phyloP scores from a whole-genome alignment of 768 basidiomycete genomes.

The Pulveroboletus ravenelii region DNA sequence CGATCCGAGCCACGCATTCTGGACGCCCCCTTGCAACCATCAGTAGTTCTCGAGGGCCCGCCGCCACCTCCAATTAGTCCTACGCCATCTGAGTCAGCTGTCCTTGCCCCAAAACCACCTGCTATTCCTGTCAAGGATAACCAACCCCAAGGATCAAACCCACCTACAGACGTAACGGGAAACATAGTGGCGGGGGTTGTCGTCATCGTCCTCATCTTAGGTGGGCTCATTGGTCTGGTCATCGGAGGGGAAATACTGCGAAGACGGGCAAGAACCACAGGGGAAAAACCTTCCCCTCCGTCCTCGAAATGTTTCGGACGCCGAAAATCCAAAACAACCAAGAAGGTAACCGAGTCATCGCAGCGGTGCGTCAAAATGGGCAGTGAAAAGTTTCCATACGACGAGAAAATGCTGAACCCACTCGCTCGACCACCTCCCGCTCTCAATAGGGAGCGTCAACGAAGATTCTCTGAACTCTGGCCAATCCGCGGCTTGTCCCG shows the following conservation, averaged over 20 bases:
- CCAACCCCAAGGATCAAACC: slow-evolving; percentile 4
- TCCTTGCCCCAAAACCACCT: slow-evolving; percentile 7
- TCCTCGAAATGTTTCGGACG: neutral
- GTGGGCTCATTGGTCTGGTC: slow-evolving; percentile 24
- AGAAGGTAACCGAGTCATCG: neutral
- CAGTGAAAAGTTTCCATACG: slow-evolving; percentile 6
- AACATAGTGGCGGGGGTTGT: slow-evolving; percentile 20
- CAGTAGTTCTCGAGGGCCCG: slow-evolving; percentile 4
- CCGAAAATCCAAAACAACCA: slow-evolving; percentile 4
- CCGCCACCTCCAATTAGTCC: slow-evolving; percentile 1
- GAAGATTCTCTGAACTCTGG: slow-evolving; percentile 18
- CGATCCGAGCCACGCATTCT: slow-evolving; percentile 5
- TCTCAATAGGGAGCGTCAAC: slow-evolving; percentile 11
- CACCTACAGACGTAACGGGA: slow-evolving; percentile 11
- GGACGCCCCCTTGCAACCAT: slow-evolving; percentile 3
- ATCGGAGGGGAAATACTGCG: slow-evolving; percentile 26
- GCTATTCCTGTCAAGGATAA: neutral
- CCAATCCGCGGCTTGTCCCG: slow-evolving; percentile 18
- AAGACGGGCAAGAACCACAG: slow-evolving; percentile 7
- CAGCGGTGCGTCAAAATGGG: neutral
- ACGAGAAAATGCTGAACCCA: slow-evolving; percentile 12
- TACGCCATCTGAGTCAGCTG: slow-evolving; percentile 3
- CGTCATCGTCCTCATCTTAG: slow-evolving; percentile 25
- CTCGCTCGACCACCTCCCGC: slow-evolving; percentile 14
- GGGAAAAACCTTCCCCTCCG: neutral